These are phyloP conservation scores for Penicillium sp. DNA, from an alignment of 2,329 filamentous ascomycete species.

Conservation along the genomic window DNA sequence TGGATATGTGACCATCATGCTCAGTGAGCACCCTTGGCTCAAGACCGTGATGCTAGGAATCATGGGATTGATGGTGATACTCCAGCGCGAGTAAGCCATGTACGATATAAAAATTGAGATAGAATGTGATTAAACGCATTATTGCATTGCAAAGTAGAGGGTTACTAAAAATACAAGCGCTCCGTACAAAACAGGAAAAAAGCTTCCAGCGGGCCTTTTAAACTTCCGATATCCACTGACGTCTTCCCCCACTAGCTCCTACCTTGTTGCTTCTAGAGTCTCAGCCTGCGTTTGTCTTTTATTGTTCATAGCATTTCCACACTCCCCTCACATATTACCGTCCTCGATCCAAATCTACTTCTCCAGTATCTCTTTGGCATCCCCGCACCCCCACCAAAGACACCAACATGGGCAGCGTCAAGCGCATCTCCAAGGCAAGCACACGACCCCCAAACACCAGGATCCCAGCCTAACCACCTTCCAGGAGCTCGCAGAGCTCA, in stretches of 20 bases:
- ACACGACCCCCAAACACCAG: not conserved
- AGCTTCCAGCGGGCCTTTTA: not conserved
- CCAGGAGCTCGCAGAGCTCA: constrained; percentile 64
- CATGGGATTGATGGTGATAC: constrained; percentile 90
- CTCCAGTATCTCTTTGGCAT: constrained; percentile 1
- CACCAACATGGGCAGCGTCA: constrained; percentile 44
- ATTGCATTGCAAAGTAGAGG: not conserved
- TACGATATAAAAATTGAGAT: not conserved
- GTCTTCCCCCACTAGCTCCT: not conserved
- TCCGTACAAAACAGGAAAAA: not conserved
- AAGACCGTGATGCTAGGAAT: constrained; percentile 93
- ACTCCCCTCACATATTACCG: too few relatives aligned
- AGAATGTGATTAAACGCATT: too few relatives aligned
- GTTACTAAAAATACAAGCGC: not conserved
- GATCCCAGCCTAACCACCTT: not conserved
- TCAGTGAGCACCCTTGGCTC: constrained; percentile 94
- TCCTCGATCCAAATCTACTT: too few relatives aligned
- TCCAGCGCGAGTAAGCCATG: constrained; percentile 75
- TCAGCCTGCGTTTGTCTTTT: too few relatives aligned
- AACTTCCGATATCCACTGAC: not conserved
- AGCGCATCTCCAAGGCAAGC: constrained; percentile 50
- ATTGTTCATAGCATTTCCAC: not conserved
- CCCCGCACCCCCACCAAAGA: constrained; percentile 16
- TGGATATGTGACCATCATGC: constrained; percentile 92
- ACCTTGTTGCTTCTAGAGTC: not conserved